Conservation (phyloP, 305 asterid species). For the Fraxinus ornus region DNA sequence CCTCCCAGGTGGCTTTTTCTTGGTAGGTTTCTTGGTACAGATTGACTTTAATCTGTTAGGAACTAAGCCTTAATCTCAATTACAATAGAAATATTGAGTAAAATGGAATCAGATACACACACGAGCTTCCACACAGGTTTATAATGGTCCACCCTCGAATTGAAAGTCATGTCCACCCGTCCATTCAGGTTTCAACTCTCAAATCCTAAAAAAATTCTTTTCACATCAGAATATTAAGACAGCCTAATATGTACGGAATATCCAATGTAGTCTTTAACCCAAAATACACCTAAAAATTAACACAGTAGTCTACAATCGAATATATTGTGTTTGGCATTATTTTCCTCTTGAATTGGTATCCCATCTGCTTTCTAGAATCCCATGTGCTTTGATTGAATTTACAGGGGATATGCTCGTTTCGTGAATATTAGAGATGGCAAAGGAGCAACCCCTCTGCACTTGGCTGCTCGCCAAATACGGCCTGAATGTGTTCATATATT, state of each 20-base stretch:
- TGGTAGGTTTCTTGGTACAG: constrained; percentile 47
- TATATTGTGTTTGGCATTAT: neutral
- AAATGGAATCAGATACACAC: neutral
- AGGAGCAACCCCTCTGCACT: constrained; percentile 97
- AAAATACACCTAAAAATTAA: neutral
- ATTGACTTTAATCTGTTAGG: neutral
- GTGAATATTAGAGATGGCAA: constrained; percentile 92
- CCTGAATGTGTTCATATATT: constrained; percentile 72
- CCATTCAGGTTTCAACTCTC: neutral
- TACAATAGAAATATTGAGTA: neutral
- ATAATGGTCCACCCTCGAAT: neutral
- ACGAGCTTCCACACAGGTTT: neutral
- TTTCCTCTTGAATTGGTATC: neutral
- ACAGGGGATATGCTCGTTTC: constrained; percentile 89
- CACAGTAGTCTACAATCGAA: neutral
- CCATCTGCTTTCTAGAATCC: neutral
- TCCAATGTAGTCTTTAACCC: neutral
- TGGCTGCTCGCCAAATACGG: constrained; percentile 83
- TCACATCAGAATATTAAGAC: neutral
- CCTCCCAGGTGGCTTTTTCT: constrained; percentile 73
- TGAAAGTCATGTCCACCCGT: neutral
- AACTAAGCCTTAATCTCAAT: neutral
- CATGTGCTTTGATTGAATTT: constrained; percentile 6
- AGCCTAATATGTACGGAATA: neutral
- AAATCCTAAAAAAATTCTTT: neutral